Conservation (phyloP, 2,329 filamentous ascomycete genomes). For the Pestalotiopsis sp. region DNA sequence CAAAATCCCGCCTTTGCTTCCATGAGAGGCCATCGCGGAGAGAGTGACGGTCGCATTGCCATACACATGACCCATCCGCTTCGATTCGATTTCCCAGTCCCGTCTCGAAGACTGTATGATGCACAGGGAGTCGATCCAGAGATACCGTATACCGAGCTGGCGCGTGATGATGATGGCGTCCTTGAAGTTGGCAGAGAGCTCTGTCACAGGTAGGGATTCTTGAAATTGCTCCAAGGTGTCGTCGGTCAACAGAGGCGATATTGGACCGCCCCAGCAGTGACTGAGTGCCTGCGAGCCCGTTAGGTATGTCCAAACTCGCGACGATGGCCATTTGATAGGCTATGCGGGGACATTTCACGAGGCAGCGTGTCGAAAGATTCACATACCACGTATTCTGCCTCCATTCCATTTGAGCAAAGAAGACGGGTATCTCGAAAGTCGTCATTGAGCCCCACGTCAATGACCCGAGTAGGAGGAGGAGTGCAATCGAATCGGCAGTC, state of each 20-base stretch:
- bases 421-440: neutral
- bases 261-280: neutral
- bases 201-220: neutral
- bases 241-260: neutral
- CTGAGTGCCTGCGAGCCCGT: neutral
- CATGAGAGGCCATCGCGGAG: neutral
- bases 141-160: constrained; percentile 6
- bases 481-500: neutral
- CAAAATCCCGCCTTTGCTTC: neutral
- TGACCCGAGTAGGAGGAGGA: neutral
- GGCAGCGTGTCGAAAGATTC: neutral
- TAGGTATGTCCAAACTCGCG: neutral
- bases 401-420: neutral
- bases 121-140: constrained; percentile 21
- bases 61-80: constrained; percentile 18
- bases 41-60: constrained; percentile 12
- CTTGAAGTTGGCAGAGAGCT: neutral
- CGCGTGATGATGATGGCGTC: neutral
- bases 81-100: constrained; percentile 19
- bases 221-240: neutral
- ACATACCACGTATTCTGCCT: neutral
- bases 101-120: constrained; percentile 16
- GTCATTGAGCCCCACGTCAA: neutral
- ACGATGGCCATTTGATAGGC: neutral
- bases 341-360: neutral